Conservation (phyloP, 73 alveolate species). For the Tetrahymena borealis region DNA sequence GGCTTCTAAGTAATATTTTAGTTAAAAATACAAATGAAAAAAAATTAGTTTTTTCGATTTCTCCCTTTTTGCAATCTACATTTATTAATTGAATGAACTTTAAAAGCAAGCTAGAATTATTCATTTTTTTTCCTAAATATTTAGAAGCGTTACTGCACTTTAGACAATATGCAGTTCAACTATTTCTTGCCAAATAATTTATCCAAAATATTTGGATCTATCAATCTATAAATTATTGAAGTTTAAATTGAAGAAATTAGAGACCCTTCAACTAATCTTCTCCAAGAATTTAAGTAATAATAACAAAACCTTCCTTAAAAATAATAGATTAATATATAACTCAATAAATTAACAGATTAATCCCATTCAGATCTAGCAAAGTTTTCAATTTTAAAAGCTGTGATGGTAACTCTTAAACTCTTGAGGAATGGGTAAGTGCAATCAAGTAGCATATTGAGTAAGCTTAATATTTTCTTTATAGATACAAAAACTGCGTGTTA, state of each 20-base stretch:
- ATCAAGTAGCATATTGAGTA: neutral
- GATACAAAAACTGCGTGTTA: neutral
- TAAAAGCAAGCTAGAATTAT: neutral
- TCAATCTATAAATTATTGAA: neutral
- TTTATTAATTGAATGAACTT: neutral
- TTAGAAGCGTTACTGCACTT: neutral
- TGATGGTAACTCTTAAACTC: neutral
- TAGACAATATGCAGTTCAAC: neutral
- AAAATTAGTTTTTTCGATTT: no score
- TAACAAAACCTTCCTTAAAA: neutral
- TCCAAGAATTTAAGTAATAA: neutral
- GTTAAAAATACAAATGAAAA: no score
- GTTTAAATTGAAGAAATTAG: neutral
- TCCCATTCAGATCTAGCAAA: neutral
- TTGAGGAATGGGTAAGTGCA: neutral
- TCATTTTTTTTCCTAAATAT: neutral
- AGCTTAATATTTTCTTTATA: neutral
- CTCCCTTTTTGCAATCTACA: no score
- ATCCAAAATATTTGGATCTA: neutral
- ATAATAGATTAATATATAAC: no score
- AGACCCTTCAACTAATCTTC: neutral
- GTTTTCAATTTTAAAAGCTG: neutral
- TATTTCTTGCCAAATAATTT: neutral
- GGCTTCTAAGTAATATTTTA: neutral
- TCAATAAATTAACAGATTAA: neutral